phyloP scores from a whole-genome alignment of 352 stramenopile species.

The Pythium periplocum region DNA sequence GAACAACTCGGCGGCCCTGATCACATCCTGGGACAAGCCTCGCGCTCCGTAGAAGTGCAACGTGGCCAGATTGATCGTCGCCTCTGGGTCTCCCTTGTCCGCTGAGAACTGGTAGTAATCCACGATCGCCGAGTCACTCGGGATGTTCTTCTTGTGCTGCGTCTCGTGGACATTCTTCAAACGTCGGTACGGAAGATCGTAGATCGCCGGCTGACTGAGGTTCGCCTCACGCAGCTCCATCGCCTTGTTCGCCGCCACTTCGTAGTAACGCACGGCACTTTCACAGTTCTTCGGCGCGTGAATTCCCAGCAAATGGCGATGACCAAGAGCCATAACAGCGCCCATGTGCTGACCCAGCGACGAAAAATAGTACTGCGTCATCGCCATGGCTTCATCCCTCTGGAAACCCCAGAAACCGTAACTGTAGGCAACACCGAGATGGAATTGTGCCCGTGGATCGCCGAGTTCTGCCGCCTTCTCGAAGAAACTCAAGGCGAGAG shows the following conservation, averaged over 20 bases:
- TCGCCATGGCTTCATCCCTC: constrained; percentile 53
- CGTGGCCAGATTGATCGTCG: constrained; percentile 80
- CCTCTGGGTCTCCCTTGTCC: constrained; percentile 81
- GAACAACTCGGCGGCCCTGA: constrained; percentile 59
- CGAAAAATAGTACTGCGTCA: constrained; percentile 85
- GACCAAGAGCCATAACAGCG: constrained; percentile 72
- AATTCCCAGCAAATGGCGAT: constrained; percentile 71
- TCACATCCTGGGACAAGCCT: constrained; percentile 65
- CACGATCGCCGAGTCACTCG: constrained; percentile 72
- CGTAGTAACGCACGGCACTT: constrained; percentile 83
- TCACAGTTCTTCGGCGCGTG: constrained; percentile 80
- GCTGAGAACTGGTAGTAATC: constrained; percentile 89
- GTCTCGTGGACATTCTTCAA: constrained; percentile 69
- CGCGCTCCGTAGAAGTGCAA: constrained; percentile 81
- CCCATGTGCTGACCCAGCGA: constrained; percentile 56
- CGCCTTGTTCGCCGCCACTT: constrained; percentile 78
- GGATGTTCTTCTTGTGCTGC: constrained; percentile 78
- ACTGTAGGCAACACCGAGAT: constrained; percentile 76
- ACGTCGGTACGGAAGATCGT: constrained; percentile 65
- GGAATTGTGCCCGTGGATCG: constrained; percentile 70
- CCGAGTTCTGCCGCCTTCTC: constrained; percentile 48
- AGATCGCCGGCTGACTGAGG: constrained; percentile 49
- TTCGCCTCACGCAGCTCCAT: constrained; percentile 58
- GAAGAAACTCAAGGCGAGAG: constrained; percentile 68
- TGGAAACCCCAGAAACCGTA: constrained; percentile 76